A percentile compares a stretch with the other conserved stretches of the same genome.
phyloP scores from a whole-genome alignment of 768 basidiomycete species.

The Flagelloscypha sp. region DNA sequence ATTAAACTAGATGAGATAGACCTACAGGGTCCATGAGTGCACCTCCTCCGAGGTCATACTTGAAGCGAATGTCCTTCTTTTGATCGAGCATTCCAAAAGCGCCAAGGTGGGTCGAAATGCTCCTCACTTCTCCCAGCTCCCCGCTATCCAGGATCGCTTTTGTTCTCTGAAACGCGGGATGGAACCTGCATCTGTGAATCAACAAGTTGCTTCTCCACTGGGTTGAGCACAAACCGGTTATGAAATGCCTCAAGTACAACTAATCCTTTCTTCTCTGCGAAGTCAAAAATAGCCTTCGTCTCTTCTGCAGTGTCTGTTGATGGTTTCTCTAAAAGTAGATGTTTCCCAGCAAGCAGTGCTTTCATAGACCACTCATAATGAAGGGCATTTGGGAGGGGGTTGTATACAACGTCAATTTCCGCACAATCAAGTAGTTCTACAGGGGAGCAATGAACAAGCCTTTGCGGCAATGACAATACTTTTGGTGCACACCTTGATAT shows the following conservation, averaged over 20 bases:
- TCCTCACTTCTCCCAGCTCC: conserved; percentile 44
- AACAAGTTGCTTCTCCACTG: no score
- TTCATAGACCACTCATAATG: conserved; percentile 69
- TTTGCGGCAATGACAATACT: no score
- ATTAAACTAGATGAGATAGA: conserved; percentile 11
- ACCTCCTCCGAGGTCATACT: conserved; percentile 53
- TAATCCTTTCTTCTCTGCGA: conserved; percentile 39
- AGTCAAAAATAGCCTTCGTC: conserved; percentile 42
- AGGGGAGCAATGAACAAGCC: no score
- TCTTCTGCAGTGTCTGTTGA: conserved; percentile 43
- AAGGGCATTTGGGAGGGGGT: conserved; percentile 51
- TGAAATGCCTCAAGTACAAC: conserved; percentile 58
- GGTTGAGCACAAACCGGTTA: conserved; percentile 30
- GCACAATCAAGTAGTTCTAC: conserved; percentile 41
- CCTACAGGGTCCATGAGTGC: conserved; percentile 59
- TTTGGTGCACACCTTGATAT: conserved; percentile 52
- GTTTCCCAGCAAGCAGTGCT: conserved; percentile 55
- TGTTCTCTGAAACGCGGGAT: conserved; percentile 50
- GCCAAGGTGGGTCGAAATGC: conserved; percentile 31
- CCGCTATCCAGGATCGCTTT: conserved; percentile 48
- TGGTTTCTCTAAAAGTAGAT: conserved; percentile 62
- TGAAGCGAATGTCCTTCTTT: conserved; percentile 39
- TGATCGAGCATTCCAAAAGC: conserved; percentile 27
- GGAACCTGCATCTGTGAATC: conserved; percentile 40
- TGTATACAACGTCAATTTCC: conserved; percentile 44